Base-by-base conservation (phyloP, 129 eudicot species). In the Ambrosia artemisiifolia region DNA sequence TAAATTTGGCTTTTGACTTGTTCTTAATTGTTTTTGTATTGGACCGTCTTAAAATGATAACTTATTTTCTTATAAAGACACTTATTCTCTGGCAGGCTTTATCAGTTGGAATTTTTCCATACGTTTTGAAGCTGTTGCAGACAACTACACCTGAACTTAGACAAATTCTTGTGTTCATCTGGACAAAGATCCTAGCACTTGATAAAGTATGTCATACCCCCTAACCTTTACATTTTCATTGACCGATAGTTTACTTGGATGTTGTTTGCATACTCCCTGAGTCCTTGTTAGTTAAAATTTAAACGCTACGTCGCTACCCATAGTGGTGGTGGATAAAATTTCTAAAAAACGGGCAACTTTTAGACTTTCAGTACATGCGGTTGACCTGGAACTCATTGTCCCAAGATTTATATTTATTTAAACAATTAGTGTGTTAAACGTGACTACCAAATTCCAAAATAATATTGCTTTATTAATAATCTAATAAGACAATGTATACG, bases 111-210 rank as follows among this genome's bases (percentile, higher is more conserved):
- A 94, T 94, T 74, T 94, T 94, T 73, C 99, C 99, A 17, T 94
- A 90, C 51, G 96, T 94, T 30, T 53, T 94, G 68, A 94, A 94
- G 83, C 91, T 94, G 49, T 80, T 94, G 78, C 99, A 90, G 80
- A 94, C 99, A 5, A 90, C 93, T 18, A 94, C 93, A 32, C 97
- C 97, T 19, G 99, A 94, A 79, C 94, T 94, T 38, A 82, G 96
- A 46, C 97, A 94, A 77, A 94, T 94, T 76, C 96, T 94, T 47
- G 96, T 94, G 69, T 94, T 94, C 46, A 94, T 94, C 65, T 94
- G 99, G 99, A 94, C 99, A 56, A 94, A 94, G 79, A 94, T 94
- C 75, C 96, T 94, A 69, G 99, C 99, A 14, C 91, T 90, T 67
- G 99, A 94, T 76, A 94, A 90, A 95, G 99, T 90, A 72, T 46